Percentiles rank a stretch among this genome's conserved stretches.
Evolutionary conservation across 1,284 basidiomycete species (phyloP).

Genomic region (Anthracocystis setariae): DNA sequence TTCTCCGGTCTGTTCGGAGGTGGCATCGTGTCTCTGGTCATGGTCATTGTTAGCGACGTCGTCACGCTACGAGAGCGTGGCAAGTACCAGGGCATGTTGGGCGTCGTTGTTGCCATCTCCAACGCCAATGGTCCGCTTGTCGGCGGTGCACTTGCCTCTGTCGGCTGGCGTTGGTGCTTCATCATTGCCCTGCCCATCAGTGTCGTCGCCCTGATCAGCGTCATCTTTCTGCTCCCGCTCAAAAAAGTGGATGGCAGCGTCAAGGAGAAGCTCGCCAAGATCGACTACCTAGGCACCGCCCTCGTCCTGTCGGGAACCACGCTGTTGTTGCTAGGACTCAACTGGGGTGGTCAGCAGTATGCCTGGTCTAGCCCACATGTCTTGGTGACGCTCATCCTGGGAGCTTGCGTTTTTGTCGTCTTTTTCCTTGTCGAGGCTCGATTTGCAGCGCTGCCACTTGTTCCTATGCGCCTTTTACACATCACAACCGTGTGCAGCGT

Average conservation of each 20-base stretch:
- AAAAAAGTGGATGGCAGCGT: constrained; percentile 47
- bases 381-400: constrained; percentile 73
- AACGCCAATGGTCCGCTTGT: constrained; percentile 54
- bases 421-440: constrained; percentile 81
- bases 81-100: constrained; percentile 55
- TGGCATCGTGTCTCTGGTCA: constrained; percentile 75
- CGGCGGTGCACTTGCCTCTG: constrained; percentile 49
- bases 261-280: constrained; percentile 37
- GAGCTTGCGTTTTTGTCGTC: constrained; percentile 72
- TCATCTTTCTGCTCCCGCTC: constrained; percentile 45
- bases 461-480: constrained; percentile 74
- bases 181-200: constrained; percentile 45
- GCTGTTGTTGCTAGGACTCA: constrained; percentile 73
- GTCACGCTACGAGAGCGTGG: constrained; percentile 54
- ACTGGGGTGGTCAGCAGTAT: constrained; percentile 72
- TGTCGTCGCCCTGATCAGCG: constrained; percentile 26
- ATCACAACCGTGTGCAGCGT: constrained; percentile 77
- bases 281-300: constrained; percentile 40
- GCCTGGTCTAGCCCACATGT: constrained; percentile 67
- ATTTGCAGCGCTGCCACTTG: constrained; percentile 73
- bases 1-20: constrained; percentile 77
- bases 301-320: constrained; percentile 43
- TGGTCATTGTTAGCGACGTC: constrained; percentile 66
- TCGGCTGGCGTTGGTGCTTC: constrained; percentile 45
- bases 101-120: constrained; percentile 48